Conservation (phyloP, 1,284 basidiomycete species). For the Ceratobasidium sp. region DNA sequence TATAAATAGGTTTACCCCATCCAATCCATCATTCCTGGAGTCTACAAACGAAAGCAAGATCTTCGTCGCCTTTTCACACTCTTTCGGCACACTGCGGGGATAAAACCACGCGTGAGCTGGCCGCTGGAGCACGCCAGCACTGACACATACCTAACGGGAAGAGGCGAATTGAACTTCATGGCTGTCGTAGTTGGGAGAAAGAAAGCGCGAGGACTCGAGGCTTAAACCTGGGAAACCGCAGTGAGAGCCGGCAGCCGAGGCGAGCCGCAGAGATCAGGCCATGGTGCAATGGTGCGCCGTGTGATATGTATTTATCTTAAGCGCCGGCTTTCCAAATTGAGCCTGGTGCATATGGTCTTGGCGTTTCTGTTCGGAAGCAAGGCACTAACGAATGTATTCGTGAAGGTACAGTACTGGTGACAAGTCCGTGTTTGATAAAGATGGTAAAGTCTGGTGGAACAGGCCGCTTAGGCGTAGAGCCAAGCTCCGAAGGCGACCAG, state of each 20-base stretch:
- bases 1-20: slow-evolving; percentile 51
- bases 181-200: slow-evolving; percentile 21
- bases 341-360: slow-evolving; percentile 25
- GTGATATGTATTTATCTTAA: slow-evolving; percentile 16
- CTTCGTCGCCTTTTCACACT: slow-evolving; percentile 64
- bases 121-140: not conserved
- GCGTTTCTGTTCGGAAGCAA: not conserved
- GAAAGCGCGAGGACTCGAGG: not conserved
- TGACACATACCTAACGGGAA: slow-evolving; percentile 35
- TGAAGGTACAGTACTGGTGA: slow-evolving; percentile 21
- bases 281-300: not conserved
- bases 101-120: slow-evolving; percentile 15
- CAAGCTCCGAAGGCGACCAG: slow-evolving; percentile 37
- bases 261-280: slow-evolving; percentile 36
- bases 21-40: slow-evolving; percentile 56
- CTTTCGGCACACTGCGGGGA: slow-evolving; percentile 55
- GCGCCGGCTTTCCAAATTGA: slow-evolving; percentile 20
- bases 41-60: slow-evolving; percentile 60
- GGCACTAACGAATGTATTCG: slow-evolving; percentile 14
- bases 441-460: not conserved
- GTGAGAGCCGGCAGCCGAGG: slow-evolving; percentile 40
- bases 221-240: slow-evolving; percentile 36
- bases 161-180: slow-evolving; percentile 43
- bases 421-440: slow-evolving; percentile 25
- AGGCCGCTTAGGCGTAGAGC: slow-evolving; percentile 24